These are phyloP conservation scores for Scopulariopsis brevicaulis DNA, from an alignment of 2,329 filamentous ascomycete genomes.

Conservation along the genomic window DNA sequence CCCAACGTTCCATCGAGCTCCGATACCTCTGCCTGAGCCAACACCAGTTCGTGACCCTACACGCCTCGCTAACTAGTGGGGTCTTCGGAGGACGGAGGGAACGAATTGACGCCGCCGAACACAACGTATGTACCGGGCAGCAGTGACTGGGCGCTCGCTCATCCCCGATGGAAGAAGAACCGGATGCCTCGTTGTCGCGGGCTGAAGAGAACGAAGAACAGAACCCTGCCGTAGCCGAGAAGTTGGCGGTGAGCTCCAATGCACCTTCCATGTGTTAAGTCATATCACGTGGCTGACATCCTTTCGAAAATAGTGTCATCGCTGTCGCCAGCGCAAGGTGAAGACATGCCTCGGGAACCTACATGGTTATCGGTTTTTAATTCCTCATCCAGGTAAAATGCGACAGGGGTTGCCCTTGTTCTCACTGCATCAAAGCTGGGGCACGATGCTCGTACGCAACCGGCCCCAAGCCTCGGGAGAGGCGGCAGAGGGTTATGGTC, in stretches of 20 bases:
- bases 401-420: constrained; percentile 22
- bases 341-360: neutral
- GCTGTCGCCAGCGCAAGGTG: constrained; percentile 1
- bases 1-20: neutral
- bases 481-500: constrained; percentile 9
- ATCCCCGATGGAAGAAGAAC: neutral
- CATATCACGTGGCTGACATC: neutral
- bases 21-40: neutral
- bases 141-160: no score
- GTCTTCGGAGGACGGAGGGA: neutral
- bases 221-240: neutral
- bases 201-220: neutral
- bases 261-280: neutral
- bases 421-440: constrained; percentile 22
- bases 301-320: neutral
- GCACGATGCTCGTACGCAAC: constrained; percentile 20
- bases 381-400: constrained; percentile 18
- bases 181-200: neutral
- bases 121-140: neutral
- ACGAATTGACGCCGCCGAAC: neutral
- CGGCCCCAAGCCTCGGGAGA: constrained; percentile 7
- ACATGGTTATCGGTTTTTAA: neutral
- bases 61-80: neutral
- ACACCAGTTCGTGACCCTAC: neutral
- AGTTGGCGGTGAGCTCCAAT: neutral